phyloP scores from a whole-genome alignment of 306 rosid species.

The Prunus mume region DNA sequence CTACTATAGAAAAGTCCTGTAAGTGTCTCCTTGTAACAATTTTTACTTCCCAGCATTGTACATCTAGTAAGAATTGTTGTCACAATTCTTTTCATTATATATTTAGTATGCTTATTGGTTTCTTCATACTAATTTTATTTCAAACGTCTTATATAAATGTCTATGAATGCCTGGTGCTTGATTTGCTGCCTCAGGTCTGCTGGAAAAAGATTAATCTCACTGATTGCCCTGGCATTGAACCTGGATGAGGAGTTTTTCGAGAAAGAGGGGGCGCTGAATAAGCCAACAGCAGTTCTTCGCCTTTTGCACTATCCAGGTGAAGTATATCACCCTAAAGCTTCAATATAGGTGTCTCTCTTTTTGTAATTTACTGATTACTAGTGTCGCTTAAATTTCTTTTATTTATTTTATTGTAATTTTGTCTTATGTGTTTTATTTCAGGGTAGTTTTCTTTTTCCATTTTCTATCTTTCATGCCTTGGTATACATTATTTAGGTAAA shows the following conservation, averaged over 20 bases:
- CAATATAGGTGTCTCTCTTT: no score
- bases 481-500: constrained; percentile 41
- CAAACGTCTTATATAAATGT: background rate
- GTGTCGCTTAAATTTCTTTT: background rate
- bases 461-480: background rate
- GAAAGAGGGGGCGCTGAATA: constrained; percentile 50
- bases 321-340: background rate
- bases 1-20: constrained; percentile 51
- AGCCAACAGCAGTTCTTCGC: constrained; percentile 56
- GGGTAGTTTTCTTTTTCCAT: background rate
- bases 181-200: constrained; percentile 40
- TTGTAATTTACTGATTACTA: background rate
- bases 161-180: background rate
- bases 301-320: constrained; percentile 85
- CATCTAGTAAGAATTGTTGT: background rate
- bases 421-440: background rate
- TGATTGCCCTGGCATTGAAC: constrained; percentile 69
- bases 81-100: background rate
- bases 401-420: background rate
- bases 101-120: background rate
- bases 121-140: background rate
- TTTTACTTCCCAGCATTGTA: background rate
- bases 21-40: constrained; percentile 27
- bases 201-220: constrained; percentile 55
- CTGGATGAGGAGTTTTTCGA: constrained; percentile 63